These are phyloP conservation scores for Haematococcus lacustris DNA, from an alignment of 139 green algal species.

Conservation along the genomic window DNA sequence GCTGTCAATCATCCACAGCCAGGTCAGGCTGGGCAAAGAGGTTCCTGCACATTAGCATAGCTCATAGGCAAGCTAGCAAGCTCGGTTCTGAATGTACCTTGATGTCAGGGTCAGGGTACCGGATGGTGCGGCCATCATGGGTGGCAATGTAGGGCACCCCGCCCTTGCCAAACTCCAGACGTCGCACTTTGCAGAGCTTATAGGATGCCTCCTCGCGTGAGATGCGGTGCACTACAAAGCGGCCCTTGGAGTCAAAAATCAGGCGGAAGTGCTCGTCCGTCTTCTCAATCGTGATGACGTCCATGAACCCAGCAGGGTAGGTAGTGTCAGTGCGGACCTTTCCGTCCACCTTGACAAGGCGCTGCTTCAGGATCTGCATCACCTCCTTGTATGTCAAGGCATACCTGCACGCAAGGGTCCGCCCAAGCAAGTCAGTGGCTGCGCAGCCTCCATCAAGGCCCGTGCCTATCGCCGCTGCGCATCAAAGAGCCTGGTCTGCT, in stretches of 20 bases:
- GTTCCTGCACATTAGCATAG: too few relatives aligned
- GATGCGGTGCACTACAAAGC: slow-evolving; percentile 97
- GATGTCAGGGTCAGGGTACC: slow-evolving; percentile 93
- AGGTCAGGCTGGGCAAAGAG: too few relatives aligned
- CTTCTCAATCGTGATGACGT: slow-evolving; percentile 95
- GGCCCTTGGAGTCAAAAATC: slow-evolving; percentile 96
- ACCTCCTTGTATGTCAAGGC: slow-evolving; percentile 96
- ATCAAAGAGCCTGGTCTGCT: too few relatives aligned
- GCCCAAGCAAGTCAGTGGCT: too few relatives aligned
- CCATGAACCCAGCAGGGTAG: slow-evolving; percentile 98
- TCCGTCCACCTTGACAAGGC: slow-evolving; percentile 93
- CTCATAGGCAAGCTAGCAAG: too few relatives aligned
- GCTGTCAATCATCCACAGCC: too few relatives aligned
- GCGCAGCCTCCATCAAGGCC: too few relatives aligned
- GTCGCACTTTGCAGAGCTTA: slow-evolving; percentile 96
- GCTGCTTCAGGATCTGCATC: slow-evolving; percentile 93
- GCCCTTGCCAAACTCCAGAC: slow-evolving; percentile 78
- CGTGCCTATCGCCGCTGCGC: too few relatives aligned
- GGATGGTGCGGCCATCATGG: slow-evolving; percentile 95
- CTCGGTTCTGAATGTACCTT: too few relatives aligned
- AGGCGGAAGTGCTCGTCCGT: slow-evolving; percentile 87
- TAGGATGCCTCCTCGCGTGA: slow-evolving; percentile 87
- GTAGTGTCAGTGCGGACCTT: slow-evolving; percentile 93
- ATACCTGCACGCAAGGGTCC: slow-evolving; percentile 90
- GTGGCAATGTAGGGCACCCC: slow-evolving; percentile 89